These are phyloP conservation scores for Leccinum ochraceum DNA, from an alignment of 768 basidiomycete genomes.

Conservation along the genomic window DNA sequence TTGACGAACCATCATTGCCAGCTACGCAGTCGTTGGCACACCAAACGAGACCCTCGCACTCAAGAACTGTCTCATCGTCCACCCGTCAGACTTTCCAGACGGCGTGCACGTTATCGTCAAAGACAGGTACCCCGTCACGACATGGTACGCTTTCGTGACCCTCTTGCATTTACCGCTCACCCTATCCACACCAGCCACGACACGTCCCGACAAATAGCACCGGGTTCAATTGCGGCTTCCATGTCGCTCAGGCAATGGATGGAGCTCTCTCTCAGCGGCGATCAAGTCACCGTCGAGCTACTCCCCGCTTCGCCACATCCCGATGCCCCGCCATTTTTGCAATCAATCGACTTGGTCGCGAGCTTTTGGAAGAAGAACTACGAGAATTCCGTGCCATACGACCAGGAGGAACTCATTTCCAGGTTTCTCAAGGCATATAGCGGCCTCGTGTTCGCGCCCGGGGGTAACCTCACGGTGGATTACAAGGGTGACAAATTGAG, in stretches of 20 bases:
- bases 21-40: constrained; percentile 57
- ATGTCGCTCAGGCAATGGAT: constrained; percentile 88
- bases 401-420: constrained; percentile 81
- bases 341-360: constrained; percentile 79
- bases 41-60: constrained; percentile 73
- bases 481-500: constrained; percentile 85
- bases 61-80: constrained; percentile 78
- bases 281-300: constrained; percentile 68
- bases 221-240: constrained; percentile 75
- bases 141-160: constrained; percentile 52
- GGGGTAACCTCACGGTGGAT: constrained; percentile 80
- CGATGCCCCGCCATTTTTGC: constrained; percentile 62
- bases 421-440: constrained; percentile 76
- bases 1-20: constrained; percentile 21
- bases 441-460: constrained; percentile 66
- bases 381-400: constrained; percentile 70
- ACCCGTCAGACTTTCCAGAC: constrained; percentile 71
- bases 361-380: constrained; percentile 57
- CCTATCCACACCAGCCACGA: constrained; percentile 59
- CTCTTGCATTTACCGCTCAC: constrained; percentile 28
- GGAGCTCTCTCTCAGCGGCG: constrained; percentile 75
- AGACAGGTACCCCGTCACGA: constrained; percentile 67
- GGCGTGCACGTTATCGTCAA: constrained; percentile 80
- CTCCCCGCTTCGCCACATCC: constrained; percentile 51
- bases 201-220: constrained; percentile 66